phyloP scores from a whole-genome alignment of 495 filamentous ascomycete species.

The Amphirosellinia nigrospora region DNA sequence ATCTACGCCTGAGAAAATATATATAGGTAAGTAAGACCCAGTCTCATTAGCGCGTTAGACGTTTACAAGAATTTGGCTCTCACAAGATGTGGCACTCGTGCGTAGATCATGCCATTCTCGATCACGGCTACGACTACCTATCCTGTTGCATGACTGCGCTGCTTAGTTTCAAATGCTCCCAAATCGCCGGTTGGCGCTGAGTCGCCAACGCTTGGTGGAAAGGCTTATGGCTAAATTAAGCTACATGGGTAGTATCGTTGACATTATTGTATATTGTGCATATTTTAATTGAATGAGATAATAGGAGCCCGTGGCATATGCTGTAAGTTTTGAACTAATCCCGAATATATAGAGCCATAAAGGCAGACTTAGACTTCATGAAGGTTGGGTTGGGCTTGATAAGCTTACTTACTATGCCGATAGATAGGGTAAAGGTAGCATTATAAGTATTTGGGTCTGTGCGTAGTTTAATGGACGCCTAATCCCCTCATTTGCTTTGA shows the following conservation, averaged over 20 bases:
- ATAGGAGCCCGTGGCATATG: background rate
- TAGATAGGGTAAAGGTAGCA: too few relatives aligned
- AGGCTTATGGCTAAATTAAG: background rate
- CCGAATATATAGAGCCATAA: too few relatives aligned
- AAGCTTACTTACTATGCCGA: too few relatives aligned
- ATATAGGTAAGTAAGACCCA: too few relatives aligned
- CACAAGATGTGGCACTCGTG: background rate
- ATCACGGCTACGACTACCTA: constrained; percentile 5
- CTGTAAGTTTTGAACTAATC: background rate
- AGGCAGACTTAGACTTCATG: too few relatives aligned
- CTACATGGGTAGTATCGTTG: background rate
- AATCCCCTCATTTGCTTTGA: background rate
- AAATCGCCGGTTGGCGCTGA: background rate
- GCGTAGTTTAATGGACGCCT: background rate
- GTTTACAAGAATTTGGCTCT: background rate
- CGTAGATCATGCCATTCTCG: background rate
- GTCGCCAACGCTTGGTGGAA: too few relatives aligned
- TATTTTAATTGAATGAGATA: background rate
- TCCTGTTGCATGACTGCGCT: background rate
- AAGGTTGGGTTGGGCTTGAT: too few relatives aligned
- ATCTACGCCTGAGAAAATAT: too few relatives aligned
- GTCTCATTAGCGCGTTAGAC: too few relatives aligned
- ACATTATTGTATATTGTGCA: background rate
- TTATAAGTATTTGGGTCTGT: constrained; percentile 1
- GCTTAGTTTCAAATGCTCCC: background rate